Percentiles rank a stretch among this genome's conserved stretches.
These are phyloP conservation scores for Paecilomyces sp. DNA, from an alignment of 2,329 filamentous ascomycete genomes.

Conservation along the genomic window DNA sequence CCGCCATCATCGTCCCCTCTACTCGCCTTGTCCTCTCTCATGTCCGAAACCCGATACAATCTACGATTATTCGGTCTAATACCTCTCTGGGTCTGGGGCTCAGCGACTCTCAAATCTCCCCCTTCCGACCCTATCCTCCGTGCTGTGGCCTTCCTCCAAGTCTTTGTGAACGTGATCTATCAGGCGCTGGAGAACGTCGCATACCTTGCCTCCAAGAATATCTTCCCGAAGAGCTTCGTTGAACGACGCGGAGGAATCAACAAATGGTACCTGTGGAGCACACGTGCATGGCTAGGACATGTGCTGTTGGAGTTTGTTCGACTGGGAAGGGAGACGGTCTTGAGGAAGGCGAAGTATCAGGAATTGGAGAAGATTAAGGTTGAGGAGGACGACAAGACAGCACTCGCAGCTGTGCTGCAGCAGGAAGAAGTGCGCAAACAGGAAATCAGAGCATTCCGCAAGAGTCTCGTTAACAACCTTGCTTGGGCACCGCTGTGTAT, in stretches of 20 bases:
- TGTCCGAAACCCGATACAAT: constrained; percentile 47
- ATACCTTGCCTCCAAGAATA: constrained; percentile 66
- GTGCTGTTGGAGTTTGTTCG: constrained; percentile 68
- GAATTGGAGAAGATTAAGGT: constrained; percentile 15
- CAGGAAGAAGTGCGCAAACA: constrained; percentile 20
- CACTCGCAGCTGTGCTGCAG: constrained; percentile 15
- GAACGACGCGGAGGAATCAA: constrained; percentile 46
- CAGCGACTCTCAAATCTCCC: constrained; percentile 48
- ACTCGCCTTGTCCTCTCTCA: constrained; percentile 40
- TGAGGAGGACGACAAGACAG: constrained; percentile 11
- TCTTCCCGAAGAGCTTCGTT: constrained; percentile 46
- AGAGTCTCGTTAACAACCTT: constrained; percentile 57
- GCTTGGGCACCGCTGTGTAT: constrained; percentile 76
- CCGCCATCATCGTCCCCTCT: constrained; percentile 35
- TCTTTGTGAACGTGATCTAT: constrained; percentile 60
- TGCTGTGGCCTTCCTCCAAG: constrained; percentile 59
- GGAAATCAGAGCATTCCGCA: constrained; percentile 52
- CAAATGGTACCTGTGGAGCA: constrained; percentile 63
- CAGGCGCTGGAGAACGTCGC: constrained; percentile 79
- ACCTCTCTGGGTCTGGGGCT: constrained; percentile 71
- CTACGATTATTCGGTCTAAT: constrained; percentile 57
- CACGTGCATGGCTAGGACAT: constrained; percentile 72
- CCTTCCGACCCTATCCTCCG: constrained; percentile 40
- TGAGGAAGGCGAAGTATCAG: constrained; percentile 23
- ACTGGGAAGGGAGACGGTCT: constrained; percentile 43